phyloP scores from a whole-genome alignment of 2,329 filamentous ascomycete genomes.

The Pseudogymnoascus sp. region DNA sequence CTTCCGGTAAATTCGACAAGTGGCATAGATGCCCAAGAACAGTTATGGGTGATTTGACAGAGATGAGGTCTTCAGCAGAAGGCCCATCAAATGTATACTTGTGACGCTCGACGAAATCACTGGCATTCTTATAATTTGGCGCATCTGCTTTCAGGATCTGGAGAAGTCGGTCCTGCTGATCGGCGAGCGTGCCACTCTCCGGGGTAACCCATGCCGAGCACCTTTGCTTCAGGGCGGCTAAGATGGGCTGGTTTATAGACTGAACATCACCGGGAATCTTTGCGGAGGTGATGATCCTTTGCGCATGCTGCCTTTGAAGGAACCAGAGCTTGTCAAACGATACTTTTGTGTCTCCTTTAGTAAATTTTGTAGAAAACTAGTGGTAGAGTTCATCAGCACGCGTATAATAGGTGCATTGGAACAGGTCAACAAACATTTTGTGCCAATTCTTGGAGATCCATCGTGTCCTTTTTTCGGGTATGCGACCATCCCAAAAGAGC shows the following conservation, averaged over 20 bases:
- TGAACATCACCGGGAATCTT: not conserved
- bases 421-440: slow-evolving; percentile 46
- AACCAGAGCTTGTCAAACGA: slow-evolving; percentile 72
- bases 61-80: slow-evolving; percentile 16
- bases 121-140: slow-evolving; percentile 49
- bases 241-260: not conserved
- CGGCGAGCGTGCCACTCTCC: not conserved
- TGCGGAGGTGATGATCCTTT: not conserved
- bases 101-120: slow-evolving; percentile 49
- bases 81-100: slow-evolving; percentile 48
- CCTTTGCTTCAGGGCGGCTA: not conserved
- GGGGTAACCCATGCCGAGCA: not conserved
- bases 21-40: not conserved
- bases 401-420: not conserved
- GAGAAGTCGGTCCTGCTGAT: not conserved
- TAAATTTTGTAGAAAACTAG: slow-evolving; percentile 60
- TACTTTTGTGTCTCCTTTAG: slow-evolving; percentile 80
- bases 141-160: slow-evolving; percentile 34
- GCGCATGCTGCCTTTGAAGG: slow-evolving; percentile 62
- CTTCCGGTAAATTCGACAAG: slow-evolving; percentile 10
- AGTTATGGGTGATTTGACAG: slow-evolving; percentile 15
- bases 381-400: not conserved
- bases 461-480: slow-evolving; percentile 57
- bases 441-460: slow-evolving; percentile 64
- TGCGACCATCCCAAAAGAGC: slow-evolving; percentile 81